Evolutionary conservation across 2,329 filamentous ascomycete species (phyloP), one percentile per base, ranked within the genome.

Genomic region (Xylaria digitata): DNA sequence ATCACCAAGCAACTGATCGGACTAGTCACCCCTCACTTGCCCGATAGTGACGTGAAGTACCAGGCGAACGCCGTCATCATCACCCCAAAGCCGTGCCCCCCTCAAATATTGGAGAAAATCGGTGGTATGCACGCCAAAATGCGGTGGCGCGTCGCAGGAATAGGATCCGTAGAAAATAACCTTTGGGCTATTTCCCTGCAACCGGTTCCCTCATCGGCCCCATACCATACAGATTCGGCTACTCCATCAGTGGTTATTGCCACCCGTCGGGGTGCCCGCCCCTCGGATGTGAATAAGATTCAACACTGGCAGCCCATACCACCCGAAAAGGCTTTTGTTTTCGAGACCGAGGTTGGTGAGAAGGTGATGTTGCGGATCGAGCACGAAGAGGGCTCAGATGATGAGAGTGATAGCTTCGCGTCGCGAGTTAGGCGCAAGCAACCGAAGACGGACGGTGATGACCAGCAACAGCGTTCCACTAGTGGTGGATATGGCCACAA

Each of bases 11-110:
- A 87, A 62, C 83, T 98, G 43, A 86, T 92, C 63, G 85, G 86
- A 6, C 84, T 97, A n/a, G 88, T 90, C 58, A 82, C 93, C 21
- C 90, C 90, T 3, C 85, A 86, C 65, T 81, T 89, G 61, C 84
- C 88, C 32, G 89, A 91, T 57, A 85, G 65, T 59, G 92, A 96
- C 58, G 82, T 97, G 70, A 93, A 92, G 70, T 88, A 89, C 68
- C 90, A 97, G 73, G 94, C 91, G 52, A 97, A 96, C 80, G 95
- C 91, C 79, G 94, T 99, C 73, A 86, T 97, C 74, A 98, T 99
- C 76, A 92, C 91, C 43, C 90, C 93, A 0, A 89, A 92, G 11
- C 89, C 91, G 0, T 92, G 91, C 56, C 88, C 91, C 2, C 84
- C 86, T 57, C 87, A 85, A 70, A 90, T 96, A 23, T 82, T 97